phyloP scores from a whole-genome alignment of 164 flowering plant genomes.

The Vitis riparia region DNA sequence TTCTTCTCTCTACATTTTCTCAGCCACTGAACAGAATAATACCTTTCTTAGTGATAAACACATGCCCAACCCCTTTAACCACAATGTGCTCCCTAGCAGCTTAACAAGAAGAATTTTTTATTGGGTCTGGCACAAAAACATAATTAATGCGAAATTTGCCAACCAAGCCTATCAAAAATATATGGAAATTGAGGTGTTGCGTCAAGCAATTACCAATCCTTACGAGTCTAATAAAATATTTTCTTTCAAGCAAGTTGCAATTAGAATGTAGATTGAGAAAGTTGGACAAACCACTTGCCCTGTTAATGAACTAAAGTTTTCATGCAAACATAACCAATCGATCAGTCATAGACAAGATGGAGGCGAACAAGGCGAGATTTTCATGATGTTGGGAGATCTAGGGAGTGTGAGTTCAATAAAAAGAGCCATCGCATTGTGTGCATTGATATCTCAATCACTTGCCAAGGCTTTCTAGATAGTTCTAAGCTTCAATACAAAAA shows the following conservation, averaged over 20 bases:
- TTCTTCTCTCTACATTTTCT: too few species aligned
- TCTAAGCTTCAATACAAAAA: not conserved
- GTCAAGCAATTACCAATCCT: too few species aligned
- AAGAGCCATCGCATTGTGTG: not conserved
- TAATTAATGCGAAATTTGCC: not conserved
- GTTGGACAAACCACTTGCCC: not conserved
- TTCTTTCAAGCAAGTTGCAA: not conserved
- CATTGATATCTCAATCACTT: not conserved
- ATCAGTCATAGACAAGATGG: too few species aligned
- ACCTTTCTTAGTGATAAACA: too few species aligned
- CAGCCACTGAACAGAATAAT: too few species aligned
- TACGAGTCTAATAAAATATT: not conserved
- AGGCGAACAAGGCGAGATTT: too few species aligned
- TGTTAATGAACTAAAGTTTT: too few species aligned
- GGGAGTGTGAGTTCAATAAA: not conserved
- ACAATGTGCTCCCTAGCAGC: not conserved
- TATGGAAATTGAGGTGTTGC: too few species aligned
- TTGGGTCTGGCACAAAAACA: constrained; percentile 1
- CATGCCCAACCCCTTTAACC: too few species aligned
- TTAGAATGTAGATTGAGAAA: not conserved
- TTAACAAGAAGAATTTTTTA: too few species aligned
- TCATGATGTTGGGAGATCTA: too few species aligned
- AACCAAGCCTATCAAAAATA: not conserved
- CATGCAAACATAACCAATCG: too few species aligned
- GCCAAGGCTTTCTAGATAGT: not conserved